Percentiles rank a stretch among this genome's conserved stretches.
phyloP scores from a whole-genome alignment of 768 basidiomycete species.

The Auricularia cornea region DNA sequence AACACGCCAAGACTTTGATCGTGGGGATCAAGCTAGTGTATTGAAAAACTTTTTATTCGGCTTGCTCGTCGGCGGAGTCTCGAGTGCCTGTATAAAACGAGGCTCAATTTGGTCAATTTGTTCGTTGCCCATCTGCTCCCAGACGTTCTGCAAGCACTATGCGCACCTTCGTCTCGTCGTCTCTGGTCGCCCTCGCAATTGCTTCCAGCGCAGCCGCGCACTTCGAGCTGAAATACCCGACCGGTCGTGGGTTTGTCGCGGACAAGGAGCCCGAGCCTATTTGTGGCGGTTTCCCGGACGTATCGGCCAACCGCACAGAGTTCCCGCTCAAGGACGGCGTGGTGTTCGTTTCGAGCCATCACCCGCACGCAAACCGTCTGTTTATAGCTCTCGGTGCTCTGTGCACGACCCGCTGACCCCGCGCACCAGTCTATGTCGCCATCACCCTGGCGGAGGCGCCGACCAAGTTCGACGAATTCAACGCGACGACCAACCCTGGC shows the following conservation, averaged over 20 bases:
- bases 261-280: constrained; percentile 39
- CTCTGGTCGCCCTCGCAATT: constrained; percentile 23
- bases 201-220: constrained; percentile 50
- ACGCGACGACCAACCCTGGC: constrained; percentile 26
- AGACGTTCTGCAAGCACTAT: too few species aligned
- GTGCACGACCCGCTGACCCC: neutral
- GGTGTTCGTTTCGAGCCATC: constrained; percentile 57
- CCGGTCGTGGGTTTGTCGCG: constrained; percentile 66
- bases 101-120: too few species aligned
- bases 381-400: constrained; percentile 5
- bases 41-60: too few species aligned
- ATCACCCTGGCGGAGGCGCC: constrained; percentile 38
- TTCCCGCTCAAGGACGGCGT: constrained; percentile 61
- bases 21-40: too few species aligned
- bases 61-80: too few species aligned
- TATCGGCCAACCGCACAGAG: constrained; percentile 46
- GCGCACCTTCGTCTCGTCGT: constrained; percentile 5
- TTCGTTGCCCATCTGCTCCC: too few species aligned
- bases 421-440: constrained; percentile 34
- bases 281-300: constrained; percentile 63
- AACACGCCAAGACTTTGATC: too few species aligned
- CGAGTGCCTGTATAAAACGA: too few species aligned
- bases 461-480: constrained; percentile 57
- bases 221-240: constrained; percentile 72
- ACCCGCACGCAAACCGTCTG: constrained; percentile 52